Conservation (phyloP, 2,329 filamentous ascomycete species). For the Penicillium sp. region DNA sequence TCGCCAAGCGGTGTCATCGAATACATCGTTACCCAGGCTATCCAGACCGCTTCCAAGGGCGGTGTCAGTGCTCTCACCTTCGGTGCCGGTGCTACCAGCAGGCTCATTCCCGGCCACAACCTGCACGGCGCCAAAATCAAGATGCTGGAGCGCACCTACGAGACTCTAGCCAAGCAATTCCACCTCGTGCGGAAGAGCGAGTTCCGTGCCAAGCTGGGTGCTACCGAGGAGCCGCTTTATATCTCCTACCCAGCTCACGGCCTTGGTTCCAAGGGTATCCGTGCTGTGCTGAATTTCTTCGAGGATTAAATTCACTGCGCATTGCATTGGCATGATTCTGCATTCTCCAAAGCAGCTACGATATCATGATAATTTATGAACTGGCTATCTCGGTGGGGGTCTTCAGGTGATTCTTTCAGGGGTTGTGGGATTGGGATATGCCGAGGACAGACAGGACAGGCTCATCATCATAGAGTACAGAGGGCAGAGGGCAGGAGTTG, state of each 20-base stretch:
- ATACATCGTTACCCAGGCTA: conserved; percentile 74
- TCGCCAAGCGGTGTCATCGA: conserved; percentile 89
- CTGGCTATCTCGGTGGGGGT: background rate
- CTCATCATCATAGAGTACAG: conserved; percentile 8
- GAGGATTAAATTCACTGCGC: conserved; percentile 58
- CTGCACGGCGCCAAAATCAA: conserved; percentile 79
- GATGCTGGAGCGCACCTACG: conserved; percentile 82
- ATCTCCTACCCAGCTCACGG: conserved; percentile 90
- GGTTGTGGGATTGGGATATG: background rate
- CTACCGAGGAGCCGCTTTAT: conserved; percentile 81
- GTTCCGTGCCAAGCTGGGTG: conserved; percentile 90
- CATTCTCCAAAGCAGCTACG: conserved; percentile 10
- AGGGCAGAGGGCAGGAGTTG: background rate
- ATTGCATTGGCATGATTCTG: background rate
- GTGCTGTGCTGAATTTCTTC: conserved; percentile 90
- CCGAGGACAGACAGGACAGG: background rate
- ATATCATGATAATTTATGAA: conserved; percentile 19
- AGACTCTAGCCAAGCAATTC: conserved; percentile 79
- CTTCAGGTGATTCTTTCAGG: background rate
- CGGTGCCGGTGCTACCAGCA: conserved; percentile 77
- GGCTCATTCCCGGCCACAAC: conserved; percentile 79
- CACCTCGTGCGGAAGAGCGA: conserved; percentile 83
- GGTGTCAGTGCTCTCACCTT: conserved; percentile 78
- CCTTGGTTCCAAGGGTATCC: conserved; percentile 78
- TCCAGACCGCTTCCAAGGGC: conserved; percentile 64